Percentiles rank a stretch among this genome's conserved stretches.
Evolutionary conservation across 805 yeast genomes (phyloP).

Genomic region (Saccharomycopsis microspora): DNA sequence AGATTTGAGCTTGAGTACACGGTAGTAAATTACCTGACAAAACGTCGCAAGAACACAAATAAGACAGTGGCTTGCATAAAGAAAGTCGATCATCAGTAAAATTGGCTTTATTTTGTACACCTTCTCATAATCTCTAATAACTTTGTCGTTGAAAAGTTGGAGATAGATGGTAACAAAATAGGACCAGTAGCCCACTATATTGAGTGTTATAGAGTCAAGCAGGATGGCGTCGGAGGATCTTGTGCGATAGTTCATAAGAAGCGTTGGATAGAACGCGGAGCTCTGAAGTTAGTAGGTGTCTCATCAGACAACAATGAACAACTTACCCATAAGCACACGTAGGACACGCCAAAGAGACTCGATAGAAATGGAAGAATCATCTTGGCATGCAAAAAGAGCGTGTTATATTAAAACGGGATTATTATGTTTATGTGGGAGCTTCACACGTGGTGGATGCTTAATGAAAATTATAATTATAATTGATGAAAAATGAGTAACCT

Average conservation of each 20-base stretch:
- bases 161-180: slow-evolving; percentile 15
- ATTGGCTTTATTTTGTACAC: slow-evolving; percentile 15
- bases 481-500: not conserved
- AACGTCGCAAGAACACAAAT: slow-evolving; percentile 9
- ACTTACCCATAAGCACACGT: slow-evolving; percentile 13
- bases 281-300: slow-evolving; percentile 4
- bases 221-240: slow-evolving; percentile 15
- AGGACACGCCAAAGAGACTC: slow-evolving; percentile 8
- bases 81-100: slow-evolving; percentile 14
- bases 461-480: too few relatives aligned
- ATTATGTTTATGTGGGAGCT: too few relatives aligned
- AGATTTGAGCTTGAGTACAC: slow-evolving; percentile 11
- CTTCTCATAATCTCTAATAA: slow-evolving; percentile 11
- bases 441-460: too few relatives aligned
- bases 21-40: slow-evolving; percentile 13
- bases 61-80: slow-evolving; percentile 14
- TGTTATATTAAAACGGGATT: too few relatives aligned
- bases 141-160: slow-evolving; percentile 10
- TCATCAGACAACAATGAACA: not conserved
- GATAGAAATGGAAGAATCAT: slow-evolving; percentile 1
- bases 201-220: slow-evolving; percentile 13
- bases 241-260: slow-evolving; percentile 13
- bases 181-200: slow-evolving; percentile 13
- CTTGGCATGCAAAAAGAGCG: too few relatives aligned
- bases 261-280: slow-evolving; percentile 15